A percentile compares a stretch with the other conserved stretches of the same genome.
These are phyloP conservation scores for Ceratopteris richardii DNA, from an alignment of 75 land plant genomes.

Conservation along the genomic window DNA sequence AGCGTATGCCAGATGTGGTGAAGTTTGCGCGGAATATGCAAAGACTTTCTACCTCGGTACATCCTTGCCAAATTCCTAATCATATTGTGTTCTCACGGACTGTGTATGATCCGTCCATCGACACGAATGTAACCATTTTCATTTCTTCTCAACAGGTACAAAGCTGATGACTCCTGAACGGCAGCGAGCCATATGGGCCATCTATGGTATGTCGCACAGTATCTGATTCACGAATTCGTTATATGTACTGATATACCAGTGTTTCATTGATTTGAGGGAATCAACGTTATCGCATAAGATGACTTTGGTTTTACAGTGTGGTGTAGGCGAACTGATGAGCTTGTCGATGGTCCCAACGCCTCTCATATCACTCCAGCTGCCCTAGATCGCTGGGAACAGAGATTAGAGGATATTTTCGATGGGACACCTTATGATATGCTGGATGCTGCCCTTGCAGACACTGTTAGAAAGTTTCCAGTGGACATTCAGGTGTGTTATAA, in stretches of 20 bases:
- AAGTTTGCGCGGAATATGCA: conserved; percentile 62
- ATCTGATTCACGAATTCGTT: too few species aligned
- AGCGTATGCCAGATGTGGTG: conserved; percentile 49
- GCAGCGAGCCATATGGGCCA: conserved; percentile 60
- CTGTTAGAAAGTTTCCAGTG: conserved; percentile 58
- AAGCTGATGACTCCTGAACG: conserved; percentile 64
- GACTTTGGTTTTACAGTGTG: too few species aligned
- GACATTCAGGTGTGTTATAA: conserved; percentile 69
- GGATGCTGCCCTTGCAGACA: conserved; percentile 83
- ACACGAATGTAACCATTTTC: too few species aligned
- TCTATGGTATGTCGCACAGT: conserved; percentile 42
- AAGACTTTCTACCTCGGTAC: conserved; percentile 65
- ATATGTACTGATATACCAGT: too few species aligned
- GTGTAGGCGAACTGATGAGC: conserved; percentile 96
- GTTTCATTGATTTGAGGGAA: too few species aligned
- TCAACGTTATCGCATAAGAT: too few species aligned
- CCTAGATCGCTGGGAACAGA: conserved; percentile 83
- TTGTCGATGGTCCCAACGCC: conserved; percentile 91
- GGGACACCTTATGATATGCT: conserved; percentile 81
- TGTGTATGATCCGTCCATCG: too few species aligned
- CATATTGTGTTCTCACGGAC: background rate
- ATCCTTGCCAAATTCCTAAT: too few species aligned
- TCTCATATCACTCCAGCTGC: conserved; percentile 60
- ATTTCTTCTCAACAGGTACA: conserved; percentile 31
- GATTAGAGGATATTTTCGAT: conserved; percentile 68